Evolutionary conservation across 495 filamentous ascomycete genomes (phyloP).

Genomic region (Aspergillus bridgeri): DNA sequence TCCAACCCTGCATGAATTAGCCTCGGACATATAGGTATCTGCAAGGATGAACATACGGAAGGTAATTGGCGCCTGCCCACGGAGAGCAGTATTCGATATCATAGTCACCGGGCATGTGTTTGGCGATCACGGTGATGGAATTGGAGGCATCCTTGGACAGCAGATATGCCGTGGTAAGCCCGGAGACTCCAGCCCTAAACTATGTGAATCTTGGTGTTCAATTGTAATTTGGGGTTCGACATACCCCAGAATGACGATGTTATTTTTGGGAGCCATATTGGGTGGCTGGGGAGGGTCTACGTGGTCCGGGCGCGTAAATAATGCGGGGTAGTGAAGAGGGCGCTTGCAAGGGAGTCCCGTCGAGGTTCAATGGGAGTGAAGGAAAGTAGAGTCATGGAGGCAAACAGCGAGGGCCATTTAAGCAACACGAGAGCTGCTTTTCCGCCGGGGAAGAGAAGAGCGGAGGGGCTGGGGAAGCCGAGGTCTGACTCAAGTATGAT

Average conservation of each 20-base stretch:
- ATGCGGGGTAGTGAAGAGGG: background rate
- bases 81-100: conserved; percentile 95
- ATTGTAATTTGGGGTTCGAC: conserved; percentile 14
- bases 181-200: conserved; percentile 80
- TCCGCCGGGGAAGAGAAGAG: too few species aligned
- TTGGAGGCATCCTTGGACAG: conserved; percentile 67
- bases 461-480: too few species aligned
- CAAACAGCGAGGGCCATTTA: background rate
- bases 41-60: conserved; percentile 58
- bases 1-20: conserved; percentile 44
- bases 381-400: background rate
- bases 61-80: conserved; percentile 90
- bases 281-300: conserved; percentile 3
- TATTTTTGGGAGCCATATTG: conserved; percentile 36
- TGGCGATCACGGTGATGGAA: conserved; percentile 79
- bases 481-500: too few species aligned
- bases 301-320: conserved; percentile 6
- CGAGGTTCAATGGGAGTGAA: too few species aligned
- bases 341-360: too few species aligned
- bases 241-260: conserved; percentile 66
- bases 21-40: background rate
- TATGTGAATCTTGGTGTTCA: background rate
- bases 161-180: conserved; percentile 85
- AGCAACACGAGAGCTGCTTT: too few species aligned
- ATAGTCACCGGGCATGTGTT: conserved; percentile 98